Percentiles rank a stretch among this genome's conserved stretches.
phyloP scores from a whole-genome alignment of 2,329 filamentous ascomycete genomes.

The Nigrospora sphaerica region DNA sequence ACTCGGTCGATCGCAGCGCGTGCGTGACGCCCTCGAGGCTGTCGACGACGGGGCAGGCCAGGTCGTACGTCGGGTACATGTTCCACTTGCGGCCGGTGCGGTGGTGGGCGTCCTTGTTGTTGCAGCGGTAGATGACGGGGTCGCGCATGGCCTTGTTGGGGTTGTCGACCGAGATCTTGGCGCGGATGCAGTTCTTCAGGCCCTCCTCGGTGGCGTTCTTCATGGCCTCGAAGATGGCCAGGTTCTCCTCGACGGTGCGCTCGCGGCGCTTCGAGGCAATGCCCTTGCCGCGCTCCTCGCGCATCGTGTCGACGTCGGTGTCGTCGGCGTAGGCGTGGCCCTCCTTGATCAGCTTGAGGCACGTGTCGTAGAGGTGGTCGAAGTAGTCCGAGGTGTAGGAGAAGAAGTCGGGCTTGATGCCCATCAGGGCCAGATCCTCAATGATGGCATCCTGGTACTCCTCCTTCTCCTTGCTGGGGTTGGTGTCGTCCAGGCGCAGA shows the following conservation, averaged over 20 bases:
- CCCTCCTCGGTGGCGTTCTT: slow-evolving; percentile 77
- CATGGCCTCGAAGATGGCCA: slow-evolving; percentile 90
- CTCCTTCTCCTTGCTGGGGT: slow-evolving; percentile 93
- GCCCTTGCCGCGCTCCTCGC: slow-evolving; percentile 75
- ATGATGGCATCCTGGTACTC: slow-evolving; percentile 93
- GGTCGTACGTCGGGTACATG: slow-evolving; percentile 83
- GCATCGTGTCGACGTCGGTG: slow-evolving; percentile 84
- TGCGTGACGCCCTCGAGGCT: slow-evolving; percentile 77
- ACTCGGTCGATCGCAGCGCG: slow-evolving; percentile 77
- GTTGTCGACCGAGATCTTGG: slow-evolving; percentile 86
- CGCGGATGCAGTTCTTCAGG: slow-evolving; percentile 81
- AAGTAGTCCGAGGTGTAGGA: slow-evolving; percentile 97
- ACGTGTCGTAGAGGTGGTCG: slow-evolving; percentile 80
- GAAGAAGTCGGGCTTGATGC: slow-evolving; percentile 78
- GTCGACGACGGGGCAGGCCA: slow-evolving; percentile 77
- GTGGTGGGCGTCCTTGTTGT: slow-evolving; percentile 60
- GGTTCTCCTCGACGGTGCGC: slow-evolving; percentile 70
- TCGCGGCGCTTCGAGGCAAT: slow-evolving; percentile 77
- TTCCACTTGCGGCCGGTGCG: slow-evolving; percentile 76
- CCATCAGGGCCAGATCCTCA: slow-evolving; percentile 85
- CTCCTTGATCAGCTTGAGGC: slow-evolving; percentile 74
- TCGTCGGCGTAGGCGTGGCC: slow-evolving; percentile 93
- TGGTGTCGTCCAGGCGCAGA: slow-evolving; percentile 94
- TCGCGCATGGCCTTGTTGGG: slow-evolving; percentile 95
- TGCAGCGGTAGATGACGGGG: slow-evolving; percentile 96